phyloP scores from a whole-genome alignment of 1,284 basidiomycete genomes.

The Omphalotus olearius region DNA sequence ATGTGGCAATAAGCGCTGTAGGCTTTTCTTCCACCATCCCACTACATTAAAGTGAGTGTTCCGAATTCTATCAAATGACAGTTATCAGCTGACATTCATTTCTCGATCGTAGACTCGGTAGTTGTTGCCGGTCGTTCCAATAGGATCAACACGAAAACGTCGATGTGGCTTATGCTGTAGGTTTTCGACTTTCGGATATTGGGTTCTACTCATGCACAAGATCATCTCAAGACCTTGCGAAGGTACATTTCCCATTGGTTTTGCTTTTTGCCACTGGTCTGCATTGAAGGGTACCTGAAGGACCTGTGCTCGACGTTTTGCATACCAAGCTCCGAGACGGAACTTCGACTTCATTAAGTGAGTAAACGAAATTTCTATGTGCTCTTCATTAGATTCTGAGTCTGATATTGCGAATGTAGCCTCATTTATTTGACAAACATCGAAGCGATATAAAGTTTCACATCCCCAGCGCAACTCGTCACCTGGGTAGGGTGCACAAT shows the following conservation, averaged over 20 bases:
- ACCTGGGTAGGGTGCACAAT: conserved; percentile 3
- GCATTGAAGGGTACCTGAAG: neutral
- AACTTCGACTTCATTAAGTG: neutral
- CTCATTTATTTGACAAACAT: neutral
- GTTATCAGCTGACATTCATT: neutral
- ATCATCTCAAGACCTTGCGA: neutral
- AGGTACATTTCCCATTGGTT: neutral
- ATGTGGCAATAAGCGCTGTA: neutral
- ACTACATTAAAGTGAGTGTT: neutral
- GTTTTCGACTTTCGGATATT: neutral
- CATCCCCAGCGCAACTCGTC: conserved; percentile 6
- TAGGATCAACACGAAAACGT: neutral
- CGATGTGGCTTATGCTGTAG: neutral
- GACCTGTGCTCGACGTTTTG: neutral
- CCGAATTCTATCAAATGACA: neutral
- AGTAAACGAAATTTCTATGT: neutral
- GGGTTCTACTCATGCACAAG: neutral
- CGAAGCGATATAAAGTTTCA: neutral
- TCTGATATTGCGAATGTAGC: neutral
- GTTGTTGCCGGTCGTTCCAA: too few relatives aligned
- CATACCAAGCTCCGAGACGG: neutral
- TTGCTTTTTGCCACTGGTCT: neutral
- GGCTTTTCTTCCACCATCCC: conserved; percentile 1
- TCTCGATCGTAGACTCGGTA: neutral
- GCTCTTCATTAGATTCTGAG: neutral